Percentiles rank a stretch among this genome's conserved stretches.
Conservation (phyloP, 208 protist genomes). For the Leishmania amazonensis region DNA sequence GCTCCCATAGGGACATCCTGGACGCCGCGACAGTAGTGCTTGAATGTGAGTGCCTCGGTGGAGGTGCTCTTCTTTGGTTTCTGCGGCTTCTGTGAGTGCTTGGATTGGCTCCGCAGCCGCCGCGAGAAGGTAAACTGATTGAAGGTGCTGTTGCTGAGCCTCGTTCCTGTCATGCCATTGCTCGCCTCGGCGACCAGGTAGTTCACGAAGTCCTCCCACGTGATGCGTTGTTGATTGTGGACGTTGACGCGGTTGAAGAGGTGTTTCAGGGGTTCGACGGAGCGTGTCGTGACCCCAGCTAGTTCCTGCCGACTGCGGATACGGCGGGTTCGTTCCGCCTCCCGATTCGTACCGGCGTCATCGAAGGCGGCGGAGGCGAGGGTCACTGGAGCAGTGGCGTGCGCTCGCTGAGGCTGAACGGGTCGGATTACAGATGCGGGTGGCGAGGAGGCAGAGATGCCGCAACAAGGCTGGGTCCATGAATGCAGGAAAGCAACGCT, state of each 20-base stretch:
- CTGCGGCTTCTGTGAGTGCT: not conserved
- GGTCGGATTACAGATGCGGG: not conserved
- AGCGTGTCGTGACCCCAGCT: conserved; percentile 6
- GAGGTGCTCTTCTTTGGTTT: not conserved
- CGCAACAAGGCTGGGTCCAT: not conserved
- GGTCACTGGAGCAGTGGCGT: not conserved
- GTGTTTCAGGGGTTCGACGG: conserved; percentile 37
- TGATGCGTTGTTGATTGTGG: conserved; percentile 47
- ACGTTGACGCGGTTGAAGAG: conserved; percentile 61
- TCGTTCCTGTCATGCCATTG: conserved; percentile 3
- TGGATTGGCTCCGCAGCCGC: conserved; percentile 11
- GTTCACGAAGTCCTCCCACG: conserved; percentile 63
- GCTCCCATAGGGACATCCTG: not conserved
- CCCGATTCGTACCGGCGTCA: conserved; percentile 18
- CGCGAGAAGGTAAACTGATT: conserved; percentile 57
- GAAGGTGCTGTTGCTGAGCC: conserved; percentile 27
- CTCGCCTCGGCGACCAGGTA: conserved; percentile 53
- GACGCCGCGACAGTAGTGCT: conserved; percentile 11
- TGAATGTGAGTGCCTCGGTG: conserved; percentile 2
- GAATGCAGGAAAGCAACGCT: not conserved
- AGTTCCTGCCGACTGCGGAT: conserved; percentile 27
- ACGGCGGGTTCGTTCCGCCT: conserved; percentile 18
- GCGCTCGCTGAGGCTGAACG: not conserved
- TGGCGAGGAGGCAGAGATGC: not conserved
- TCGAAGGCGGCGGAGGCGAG: not conserved